These are phyloP conservation scores for Boletellus sp. DNA, from an alignment of 1,284 basidiomycete species.

Conservation along the genomic window DNA sequence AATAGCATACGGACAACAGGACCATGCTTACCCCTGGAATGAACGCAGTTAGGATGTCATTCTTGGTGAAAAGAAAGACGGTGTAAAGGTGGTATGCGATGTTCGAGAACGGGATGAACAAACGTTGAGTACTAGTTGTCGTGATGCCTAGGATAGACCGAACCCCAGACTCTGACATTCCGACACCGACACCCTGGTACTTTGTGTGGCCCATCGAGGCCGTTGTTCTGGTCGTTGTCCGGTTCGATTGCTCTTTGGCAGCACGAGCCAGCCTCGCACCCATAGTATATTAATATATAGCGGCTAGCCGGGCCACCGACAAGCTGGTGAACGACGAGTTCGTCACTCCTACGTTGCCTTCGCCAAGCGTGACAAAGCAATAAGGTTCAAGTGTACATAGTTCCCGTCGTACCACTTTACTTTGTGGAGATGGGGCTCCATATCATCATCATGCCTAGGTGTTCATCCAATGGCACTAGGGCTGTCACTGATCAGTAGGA, in stretches of 20 bases:
- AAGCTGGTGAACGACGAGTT: too few species aligned
- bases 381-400: too few species aligned
- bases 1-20: neutral
- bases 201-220: constrained; percentile 8
- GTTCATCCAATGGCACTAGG: too few species aligned
- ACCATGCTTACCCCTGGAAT: constrained; percentile 36
- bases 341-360: too few species aligned
- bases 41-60: constrained; percentile 39
- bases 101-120: constrained; percentile 5
- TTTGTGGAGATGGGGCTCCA: too few species aligned
- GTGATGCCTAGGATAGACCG: neutral
- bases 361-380: too few species aligned
- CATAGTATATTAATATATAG: too few species aligned
- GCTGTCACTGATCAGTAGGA: too few species aligned
- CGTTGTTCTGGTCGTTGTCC: constrained; percentile 1
- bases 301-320: too few species aligned
- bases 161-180: neutral
- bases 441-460: too few species aligned
- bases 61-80: constrained; percentile 39
- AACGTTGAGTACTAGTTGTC: constrained; percentile 11
- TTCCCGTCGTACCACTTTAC: too few species aligned
- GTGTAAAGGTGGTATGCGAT: constrained; percentile 28
- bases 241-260: neutral
- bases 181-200: neutral
- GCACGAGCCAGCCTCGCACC: too few species aligned